Evolutionary conservation across 2,329 filamentous ascomycete genomes (phyloP), one percentile per base, ranked within the genome.

Genomic region (Epichloe typhina): DNA sequence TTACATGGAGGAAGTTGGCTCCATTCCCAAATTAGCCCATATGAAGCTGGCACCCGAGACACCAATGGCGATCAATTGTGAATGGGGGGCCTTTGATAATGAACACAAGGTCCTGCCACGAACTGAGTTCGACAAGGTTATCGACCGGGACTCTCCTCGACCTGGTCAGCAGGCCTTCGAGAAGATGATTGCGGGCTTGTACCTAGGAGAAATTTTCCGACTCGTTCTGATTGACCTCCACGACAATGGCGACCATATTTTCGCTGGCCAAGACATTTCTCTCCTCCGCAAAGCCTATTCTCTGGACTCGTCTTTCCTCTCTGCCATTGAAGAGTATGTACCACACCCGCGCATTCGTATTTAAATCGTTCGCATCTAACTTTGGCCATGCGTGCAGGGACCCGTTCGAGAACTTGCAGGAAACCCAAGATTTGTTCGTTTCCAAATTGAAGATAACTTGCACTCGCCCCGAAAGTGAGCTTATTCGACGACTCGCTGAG

Each of bases 1-100:
- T 39, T 98, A 98, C 73, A 95, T 98, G 86, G 93, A 98, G 70
- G 72, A 94, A 62, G 87, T 81, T 56, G 89, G 88, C 57, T 87
- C 84, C 12, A 88, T 98, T 57, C 91, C 90, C 57, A 98, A 98
- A 76, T 80, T 98, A 50, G 88, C 86, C 11, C 82, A 96, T 71
- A 79, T 95, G 75, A 93, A 94, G 62, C 79, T 97, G 38, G 86
- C 89, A 47, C 74, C 88, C 0, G 83, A 93, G 54, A 82, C 82
- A 54, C 88, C 84, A 45, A 94, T 96, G 76, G 89, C 88, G 49
- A 95, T 97, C 72, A 96, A 96, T 75, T 96, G 90, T 73, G 91
- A 97, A 68, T 96, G 90, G 79, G 91, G 91, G 57, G 90, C 91
- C 36, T 96, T 97, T 63, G 91, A 96, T 69, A 95, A 95, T 67